Base-by-base conservation (phyloP, 192 early-diverging fungal species). In the Entomortierella parvispora region DNA sequence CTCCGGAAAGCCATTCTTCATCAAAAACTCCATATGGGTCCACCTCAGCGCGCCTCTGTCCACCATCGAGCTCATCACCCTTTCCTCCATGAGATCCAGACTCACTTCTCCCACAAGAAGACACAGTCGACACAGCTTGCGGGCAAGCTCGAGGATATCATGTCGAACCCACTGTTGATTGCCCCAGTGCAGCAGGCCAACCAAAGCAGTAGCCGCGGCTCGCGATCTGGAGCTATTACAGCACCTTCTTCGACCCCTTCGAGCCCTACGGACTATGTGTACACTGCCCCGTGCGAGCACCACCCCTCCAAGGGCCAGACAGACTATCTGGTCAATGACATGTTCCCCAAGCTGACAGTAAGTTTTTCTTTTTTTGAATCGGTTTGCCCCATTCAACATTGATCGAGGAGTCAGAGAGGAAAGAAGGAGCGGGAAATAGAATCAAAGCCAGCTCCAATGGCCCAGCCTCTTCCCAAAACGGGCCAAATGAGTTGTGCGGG, bases 321-420 rank as follows among this genome's bases (percentile, higher is more conserved):
- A 1, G 74, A 77, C 55, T 77, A 77, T 43, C 74, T 77, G 11
- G 65, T 77, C 60, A 77, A 77, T 46, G 74, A 77, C 65, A 77
- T 77, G 74, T 77, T 77, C 66, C 74, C 74, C 25, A 77, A 77
- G 46, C 65, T 68, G 40, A 68, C 53, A 58, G 74, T 77, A 77
- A 77, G 65, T 77, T 8, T 10, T 11, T 15, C 17, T n/a, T 14
- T 58, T 43, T 43, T 12, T 37, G n/a, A n/a, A n/a, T n/a, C n/a
- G n/a, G n/a, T n/a, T n/a, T n/a, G 14, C 4, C 37, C 37, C 37
- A 40, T 40, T 40, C 37, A 40, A 9, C 37, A 40, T 40, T 40
- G 37, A 40, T 40, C 37, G 12, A 40, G 37, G 37, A 40, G 37
- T 40, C 37, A 40, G 37, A 40, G 37, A 5, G 12, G 12, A 40